Evolutionary conservation across 768 basidiomycete species (phyloP).

Genomic region (Auricularia heimuer): DNA sequence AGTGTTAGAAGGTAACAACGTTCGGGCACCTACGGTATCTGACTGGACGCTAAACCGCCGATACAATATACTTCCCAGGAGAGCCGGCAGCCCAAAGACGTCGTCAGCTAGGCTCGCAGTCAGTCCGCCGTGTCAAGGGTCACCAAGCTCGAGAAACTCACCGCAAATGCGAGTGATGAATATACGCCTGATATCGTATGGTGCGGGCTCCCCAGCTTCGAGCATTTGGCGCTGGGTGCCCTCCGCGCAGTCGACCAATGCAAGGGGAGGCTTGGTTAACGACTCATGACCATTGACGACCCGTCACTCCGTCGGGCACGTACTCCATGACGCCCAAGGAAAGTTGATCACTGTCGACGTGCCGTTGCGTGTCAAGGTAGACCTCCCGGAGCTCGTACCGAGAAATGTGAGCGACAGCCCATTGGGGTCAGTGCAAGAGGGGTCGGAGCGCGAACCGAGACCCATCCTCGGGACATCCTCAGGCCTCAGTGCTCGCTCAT

Average conservation of each 20-base stretch:
- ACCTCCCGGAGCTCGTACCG: constrained; percentile 70
- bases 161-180: constrained; percentile 86
- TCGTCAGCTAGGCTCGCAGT: constrained; percentile 45
- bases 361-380: constrained; percentile 55
- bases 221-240: constrained; percentile 65
- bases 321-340: constrained; percentile 43
- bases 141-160: constrained; percentile 16
- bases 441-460: no score
- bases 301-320: constrained; percentile 5
- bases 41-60: background rate
- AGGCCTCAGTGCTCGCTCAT: no score
- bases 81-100: constrained; percentile 59
- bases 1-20: background rate
- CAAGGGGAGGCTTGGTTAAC: background rate
- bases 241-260: constrained; percentile 81
- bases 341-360: constrained; percentile 44
- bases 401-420: constrained; percentile 53
- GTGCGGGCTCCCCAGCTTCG: constrained; percentile 32
- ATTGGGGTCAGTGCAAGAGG: no score
- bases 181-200: constrained; percentile 48
- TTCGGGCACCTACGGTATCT: background rate
- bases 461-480: no score
- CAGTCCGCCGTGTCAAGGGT: background rate
- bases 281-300: background rate
- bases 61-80: constrained; percentile 41